Evolutionary conservation across 208 protist species (phyloP).

Genomic region (Trypanosoma melophagium): DNA sequence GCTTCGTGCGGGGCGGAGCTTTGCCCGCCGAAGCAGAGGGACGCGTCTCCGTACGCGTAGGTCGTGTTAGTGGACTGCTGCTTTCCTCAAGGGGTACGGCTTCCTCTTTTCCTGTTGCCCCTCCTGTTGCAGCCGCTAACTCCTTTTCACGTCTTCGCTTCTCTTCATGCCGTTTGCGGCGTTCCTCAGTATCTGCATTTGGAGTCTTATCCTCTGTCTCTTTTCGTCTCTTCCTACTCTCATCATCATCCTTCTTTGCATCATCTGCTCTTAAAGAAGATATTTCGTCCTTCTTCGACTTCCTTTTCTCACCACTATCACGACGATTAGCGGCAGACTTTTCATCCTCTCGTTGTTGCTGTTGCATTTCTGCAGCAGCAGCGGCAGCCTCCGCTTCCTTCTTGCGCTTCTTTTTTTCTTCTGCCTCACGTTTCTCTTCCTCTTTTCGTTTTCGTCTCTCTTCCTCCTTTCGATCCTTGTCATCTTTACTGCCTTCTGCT

Average conservation of each 20-base stretch:
- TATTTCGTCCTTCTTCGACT: conserved; percentile 11
- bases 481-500: conserved; percentile 12
- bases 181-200: conserved; percentile 57
- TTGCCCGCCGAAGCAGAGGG: conserved; percentile 35
- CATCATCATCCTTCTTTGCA: conserved; percentile 30
- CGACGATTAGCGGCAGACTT: background rate
- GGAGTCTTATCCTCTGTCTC: conserved; percentile 24
- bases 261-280: conserved; percentile 10
- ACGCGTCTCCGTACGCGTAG: conserved; percentile 6
- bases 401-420: conserved; percentile 26
- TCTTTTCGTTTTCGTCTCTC: conserved; percentile 25
- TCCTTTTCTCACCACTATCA: conserved; percentile 14
- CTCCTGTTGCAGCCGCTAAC: conserved; percentile 2
- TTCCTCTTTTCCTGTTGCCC: conserved; percentile 10
- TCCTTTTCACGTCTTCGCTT: conserved; percentile 54
- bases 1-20: conserved; percentile 73
- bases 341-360: conserved; percentile 1
- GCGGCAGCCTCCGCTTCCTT: conserved; percentile 23
- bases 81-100: background rate
- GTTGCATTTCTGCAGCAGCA: background rate
- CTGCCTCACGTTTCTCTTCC: conserved; percentile 17
- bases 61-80: conserved; percentile 2
- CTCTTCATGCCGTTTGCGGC: conserved; percentile 59
- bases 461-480: conserved; percentile 31
- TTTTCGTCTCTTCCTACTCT: conserved; percentile 26